Conservation (phyloP, 495 filamentous ascomycete genomes). For the Elaphomyces granulatus region DNA sequence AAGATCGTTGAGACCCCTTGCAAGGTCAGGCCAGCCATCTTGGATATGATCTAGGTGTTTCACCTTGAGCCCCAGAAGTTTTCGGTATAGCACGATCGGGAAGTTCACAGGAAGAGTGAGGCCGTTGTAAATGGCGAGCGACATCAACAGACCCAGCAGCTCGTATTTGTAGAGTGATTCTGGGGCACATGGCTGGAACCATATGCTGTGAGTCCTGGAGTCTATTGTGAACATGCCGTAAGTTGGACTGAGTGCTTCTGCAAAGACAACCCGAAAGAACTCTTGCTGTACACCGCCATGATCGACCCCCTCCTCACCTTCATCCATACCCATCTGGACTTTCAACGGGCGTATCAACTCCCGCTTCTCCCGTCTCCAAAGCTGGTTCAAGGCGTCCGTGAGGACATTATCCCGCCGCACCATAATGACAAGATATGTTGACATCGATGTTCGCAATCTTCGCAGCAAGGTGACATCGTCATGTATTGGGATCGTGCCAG, state of each 20-base stretch:
- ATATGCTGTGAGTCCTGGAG: conserved; percentile 55
- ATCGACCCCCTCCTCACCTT: conserved; percentile 81
- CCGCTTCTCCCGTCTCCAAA: conserved; percentile 71
- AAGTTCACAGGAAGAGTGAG: conserved; percentile 81
- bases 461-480: conserved; percentile 41
- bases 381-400: conserved; percentile 66
- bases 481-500: conserved; percentile 19
- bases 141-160: conserved; percentile 72
- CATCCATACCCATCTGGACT: conserved; percentile 64
- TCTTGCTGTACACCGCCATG: conserved; percentile 92
- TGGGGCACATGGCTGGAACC: conserved; percentile 70
- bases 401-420: conserved; percentile 59
- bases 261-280: conserved; percentile 74
- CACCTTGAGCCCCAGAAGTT: conserved; percentile 50
- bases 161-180: conserved; percentile 85
- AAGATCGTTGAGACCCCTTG: conserved; percentile 53
- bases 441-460: conserved; percentile 46
- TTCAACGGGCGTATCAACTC: conserved; percentile 78
- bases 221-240: conserved; percentile 71
- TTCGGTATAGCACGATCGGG: conserved; percentile 68
- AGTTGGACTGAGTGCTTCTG: conserved; percentile 58
- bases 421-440: conserved; percentile 61
- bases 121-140: conserved; percentile 88
- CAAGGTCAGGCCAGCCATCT: conserved; percentile 78
- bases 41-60: conserved; percentile 57